These are phyloP conservation scores for Plectosphaerella sp. DNA, from an alignment of 2,329 filamentous ascomycete genomes.

Conservation along the genomic window DNA sequence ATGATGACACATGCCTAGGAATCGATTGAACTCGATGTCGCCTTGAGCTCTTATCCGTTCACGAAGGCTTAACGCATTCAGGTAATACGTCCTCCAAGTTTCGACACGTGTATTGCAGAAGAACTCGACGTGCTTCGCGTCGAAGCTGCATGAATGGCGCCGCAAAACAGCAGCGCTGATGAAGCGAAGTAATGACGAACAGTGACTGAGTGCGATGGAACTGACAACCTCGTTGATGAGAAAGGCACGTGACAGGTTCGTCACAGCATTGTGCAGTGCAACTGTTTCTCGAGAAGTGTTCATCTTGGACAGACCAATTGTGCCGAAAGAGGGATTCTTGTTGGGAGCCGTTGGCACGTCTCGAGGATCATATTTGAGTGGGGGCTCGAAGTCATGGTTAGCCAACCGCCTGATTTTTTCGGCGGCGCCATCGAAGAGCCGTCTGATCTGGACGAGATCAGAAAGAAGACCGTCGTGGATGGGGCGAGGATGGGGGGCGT, in stretches of 20 bases:
- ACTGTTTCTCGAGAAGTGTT: constrained; percentile 73
- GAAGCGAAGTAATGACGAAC: constrained; percentile 70
- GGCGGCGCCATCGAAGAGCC: constrained; percentile 75
- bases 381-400: constrained; percentile 64
- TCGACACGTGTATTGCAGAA: constrained; percentile 69
- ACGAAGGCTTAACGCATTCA: no score
- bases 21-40: no score
- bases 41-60: no score
- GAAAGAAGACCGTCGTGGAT: constrained; percentile 79
- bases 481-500: constrained; percentile 68
- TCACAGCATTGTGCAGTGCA: constrained; percentile 76
- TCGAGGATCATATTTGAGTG: constrained; percentile 14
- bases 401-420: constrained; percentile 73
- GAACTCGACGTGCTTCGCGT: constrained; percentile 87
- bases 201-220: constrained; percentile 80
- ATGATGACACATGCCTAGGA: no score
- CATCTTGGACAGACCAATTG: constrained; percentile 59
- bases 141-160: constrained; percentile 60
- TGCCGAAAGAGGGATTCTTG: constrained; percentile 47
- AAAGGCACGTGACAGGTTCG: constrained; percentile 74
- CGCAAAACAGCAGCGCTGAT: constrained; percentile 70
- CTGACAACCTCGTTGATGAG: constrained; percentile 78
- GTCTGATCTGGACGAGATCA: constrained; percentile 78
- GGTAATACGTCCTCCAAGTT: no score
- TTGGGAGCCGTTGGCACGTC: neutral